Evolutionary conservation across 2,329 filamentous ascomycete species (phyloP), one percentile per base, ranked within the genome.

Genomic region (Microsporum audouinii): DNA sequence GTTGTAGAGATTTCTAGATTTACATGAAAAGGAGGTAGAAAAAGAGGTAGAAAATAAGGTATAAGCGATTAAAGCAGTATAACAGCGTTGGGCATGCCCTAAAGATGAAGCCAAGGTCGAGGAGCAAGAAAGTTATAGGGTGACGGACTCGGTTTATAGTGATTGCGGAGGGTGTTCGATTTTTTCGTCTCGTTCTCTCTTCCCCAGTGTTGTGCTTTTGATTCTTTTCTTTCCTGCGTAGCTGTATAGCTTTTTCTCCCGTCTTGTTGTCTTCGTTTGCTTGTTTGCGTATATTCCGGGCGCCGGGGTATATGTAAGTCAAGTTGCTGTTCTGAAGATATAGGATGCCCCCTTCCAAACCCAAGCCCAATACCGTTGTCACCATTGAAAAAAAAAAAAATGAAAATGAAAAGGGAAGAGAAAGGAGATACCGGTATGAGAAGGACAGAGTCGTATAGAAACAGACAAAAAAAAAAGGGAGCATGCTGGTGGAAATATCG

Each of bases 391-490:
- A 36, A 41, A 58, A n/a, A 33, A 33, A n/a, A 53, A 53, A 53
- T 23, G 7, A 43, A 43, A n/a, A 27, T n/a, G 17, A 7, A 34
- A 55, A 55, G 3, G 29, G 12, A 17, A 55, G 14, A 17, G 12
- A 10, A n/a, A 58, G 31, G 61, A 53, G n/a, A 55, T 36, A 36
- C 17, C 56, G 31, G 61, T 41, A 55, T 59, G 17, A 58, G 58
- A 55, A 41, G 3, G 34, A 51, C 43, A 58, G 36, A 61, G 43
- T 57, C 60, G 49, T 61, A 58, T 43, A 51, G 38, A 59, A 27
- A 64, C 33, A 51, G 57, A 59, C 45, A 58, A 45, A 61, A 62
- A 61, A 58, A 14, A n/a, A 43, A n/a, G 29, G 64, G 64, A 60
- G 56, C 43, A 55, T 36, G 51, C 51, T 55, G 51, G 31, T 55